These are phyloP conservation scores for Ganoderma sinense DNA, from an alignment of 1,284 basidiomycete species.

Conservation along the genomic window DNA sequence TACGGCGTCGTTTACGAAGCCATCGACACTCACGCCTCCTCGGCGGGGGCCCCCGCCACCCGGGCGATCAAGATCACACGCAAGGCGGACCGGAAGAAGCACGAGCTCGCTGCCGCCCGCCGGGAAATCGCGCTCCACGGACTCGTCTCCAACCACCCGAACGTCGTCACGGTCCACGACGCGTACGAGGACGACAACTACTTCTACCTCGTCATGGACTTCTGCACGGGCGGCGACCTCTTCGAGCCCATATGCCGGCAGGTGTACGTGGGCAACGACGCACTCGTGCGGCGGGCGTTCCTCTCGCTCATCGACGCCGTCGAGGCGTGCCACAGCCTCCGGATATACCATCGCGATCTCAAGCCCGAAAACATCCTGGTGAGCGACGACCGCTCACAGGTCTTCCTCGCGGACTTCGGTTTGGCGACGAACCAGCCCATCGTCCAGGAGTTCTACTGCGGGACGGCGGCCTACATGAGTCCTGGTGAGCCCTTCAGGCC, in stretches of 20 bases:
- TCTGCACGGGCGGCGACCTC: constrained; percentile 67
- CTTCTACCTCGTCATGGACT: constrained; percentile 68
- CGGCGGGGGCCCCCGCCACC: constrained; percentile 53
- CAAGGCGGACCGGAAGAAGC: constrained; percentile 32
- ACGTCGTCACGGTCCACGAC: constrained; percentile 63
- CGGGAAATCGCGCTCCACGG: constrained; percentile 52
- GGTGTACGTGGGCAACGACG: constrained; percentile 54
- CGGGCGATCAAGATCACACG: constrained; percentile 30
- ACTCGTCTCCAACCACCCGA: constrained; percentile 59
- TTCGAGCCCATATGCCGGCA: constrained; percentile 65
- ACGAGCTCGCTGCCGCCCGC: constrained; percentile 12
- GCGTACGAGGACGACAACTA: constrained; percentile 59
- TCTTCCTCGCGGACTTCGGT: constrained; percentile 72
- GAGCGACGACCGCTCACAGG: constrained; percentile 48
- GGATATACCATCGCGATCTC: constrained; percentile 73
- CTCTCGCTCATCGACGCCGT: constrained; percentile 69
- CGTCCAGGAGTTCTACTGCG: constrained; percentile 54
- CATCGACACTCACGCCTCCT: constrained; percentile 59
- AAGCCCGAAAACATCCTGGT: constrained; percentile 80
- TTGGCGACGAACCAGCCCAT: constrained; percentile 60
- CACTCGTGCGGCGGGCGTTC: constrained; percentile 57
- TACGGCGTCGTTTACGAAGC: constrained; percentile 21
- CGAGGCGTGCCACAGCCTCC: constrained; percentile 61
- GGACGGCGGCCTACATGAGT: constrained; percentile 63
- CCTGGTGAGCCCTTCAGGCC: constrained; percentile 47